phyloP scores from a whole-genome alignment of 169 alveolate species.

The Eimeria necatrix region DNA sequence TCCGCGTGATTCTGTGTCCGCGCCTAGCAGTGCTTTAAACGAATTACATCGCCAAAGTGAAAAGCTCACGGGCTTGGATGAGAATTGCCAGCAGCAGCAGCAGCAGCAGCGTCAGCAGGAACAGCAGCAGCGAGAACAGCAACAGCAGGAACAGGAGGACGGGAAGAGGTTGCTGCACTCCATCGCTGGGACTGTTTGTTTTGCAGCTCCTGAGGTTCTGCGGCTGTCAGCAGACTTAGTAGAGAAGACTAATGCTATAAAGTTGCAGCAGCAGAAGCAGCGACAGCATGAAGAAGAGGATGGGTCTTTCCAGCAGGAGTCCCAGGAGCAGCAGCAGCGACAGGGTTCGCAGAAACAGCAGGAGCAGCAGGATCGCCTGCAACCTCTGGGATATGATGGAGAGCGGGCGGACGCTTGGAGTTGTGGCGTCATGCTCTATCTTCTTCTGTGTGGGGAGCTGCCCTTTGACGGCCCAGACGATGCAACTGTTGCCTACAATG shows the following conservation, averaged over 20 bases:
- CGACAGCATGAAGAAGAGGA: not conserved
- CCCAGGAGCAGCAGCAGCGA: slow-evolving; percentile 28
- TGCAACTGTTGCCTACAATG: slow-evolving; percentile 49
- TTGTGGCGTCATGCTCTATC: slow-evolving; percentile 76
- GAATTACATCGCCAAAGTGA: not conserved
- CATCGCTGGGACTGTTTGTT: slow-evolving; percentile 70
- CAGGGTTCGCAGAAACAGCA: not conserved
- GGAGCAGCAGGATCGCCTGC: slow-evolving; percentile 55
- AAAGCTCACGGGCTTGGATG: not conserved
- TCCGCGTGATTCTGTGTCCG: not conserved
- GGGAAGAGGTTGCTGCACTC: slow-evolving; percentile 44
- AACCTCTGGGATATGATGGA: slow-evolving; percentile 50
- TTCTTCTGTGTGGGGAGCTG: slow-evolving; percentile 76
- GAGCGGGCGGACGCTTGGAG: slow-evolving; percentile 77
- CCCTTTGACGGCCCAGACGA: slow-evolving; percentile 76
- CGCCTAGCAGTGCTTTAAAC: not conserved
- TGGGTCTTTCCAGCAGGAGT: not conserved
- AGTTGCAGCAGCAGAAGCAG: slow-evolving; percentile 14
- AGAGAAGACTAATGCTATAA: not conserved
- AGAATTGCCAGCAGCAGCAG: not conserved
- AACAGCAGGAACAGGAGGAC: slow-evolving; percentile 25
- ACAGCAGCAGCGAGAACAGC: not conserved
- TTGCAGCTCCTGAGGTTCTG: slow-evolving; percentile 76
- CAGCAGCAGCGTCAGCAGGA: not conserved
- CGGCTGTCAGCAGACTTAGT: slow-evolving; percentile 30